Evolutionary conservation across 176 grass and related monocot genomes (phyloP).

Genomic region (Ensete glaucum): DNA sequence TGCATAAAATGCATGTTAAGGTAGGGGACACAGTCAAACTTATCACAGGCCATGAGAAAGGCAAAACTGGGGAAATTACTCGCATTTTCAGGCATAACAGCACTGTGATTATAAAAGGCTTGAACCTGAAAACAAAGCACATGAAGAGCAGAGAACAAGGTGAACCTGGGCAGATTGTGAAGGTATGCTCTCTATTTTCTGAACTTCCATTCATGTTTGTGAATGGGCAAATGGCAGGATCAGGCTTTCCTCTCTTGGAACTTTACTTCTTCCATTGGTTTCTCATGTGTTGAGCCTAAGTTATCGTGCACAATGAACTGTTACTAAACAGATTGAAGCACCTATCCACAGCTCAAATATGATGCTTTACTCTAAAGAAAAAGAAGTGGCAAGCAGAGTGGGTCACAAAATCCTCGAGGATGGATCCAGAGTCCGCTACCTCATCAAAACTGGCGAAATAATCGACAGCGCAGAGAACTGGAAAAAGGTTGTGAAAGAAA

Average conservation of each 20-base stretch:
- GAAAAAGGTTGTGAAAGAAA: constrained; percentile 67
- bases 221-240: not conserved
- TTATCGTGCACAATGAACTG: not conserved
- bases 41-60: constrained; percentile 80
- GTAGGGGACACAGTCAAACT: constrained; percentile 78
- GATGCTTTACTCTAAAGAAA: constrained; percentile 92
- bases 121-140: constrained; percentile 97
- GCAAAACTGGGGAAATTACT: constrained; percentile 74
- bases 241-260: not conserved
- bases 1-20: constrained; percentile 96
- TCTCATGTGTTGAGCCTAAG: not conserved
- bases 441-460: constrained; percentile 78
- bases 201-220: not conserved
- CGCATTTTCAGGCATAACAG: constrained; percentile 76
- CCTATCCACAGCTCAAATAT: constrained; percentile 95
- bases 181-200: constrained; percentile 35
- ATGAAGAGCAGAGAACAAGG: constrained; percentile 80
- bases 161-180: constrained; percentile 68
- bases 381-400: constrained; percentile 69
- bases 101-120: constrained; percentile 73
- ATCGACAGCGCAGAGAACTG: constrained; percentile 76
- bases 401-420: constrained; percentile 80
- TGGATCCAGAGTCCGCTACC: constrained; percentile 66
- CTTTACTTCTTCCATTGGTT: not conserved
- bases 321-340: constrained; percentile 51